These are phyloP conservation scores for Paspalum notatum DNA, from an alignment of 176 grass and related monocot genomes.

Conservation along the genomic window DNA sequence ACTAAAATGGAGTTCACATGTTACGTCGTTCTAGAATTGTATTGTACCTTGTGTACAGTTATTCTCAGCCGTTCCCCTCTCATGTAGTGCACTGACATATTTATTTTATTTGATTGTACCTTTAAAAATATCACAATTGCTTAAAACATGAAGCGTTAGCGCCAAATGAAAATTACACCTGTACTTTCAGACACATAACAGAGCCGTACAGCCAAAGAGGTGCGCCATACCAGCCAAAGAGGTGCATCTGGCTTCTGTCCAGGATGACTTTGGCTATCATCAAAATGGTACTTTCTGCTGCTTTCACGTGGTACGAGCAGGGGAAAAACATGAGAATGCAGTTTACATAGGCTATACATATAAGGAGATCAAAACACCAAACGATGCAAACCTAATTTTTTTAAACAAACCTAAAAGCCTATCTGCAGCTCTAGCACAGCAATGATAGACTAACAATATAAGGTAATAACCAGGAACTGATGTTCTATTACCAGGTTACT, in stretches of 20 bases:
- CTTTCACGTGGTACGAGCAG: conserved; percentile 20
- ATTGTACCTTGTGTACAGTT: conserved; percentile 37
- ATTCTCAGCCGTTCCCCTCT: conserved; percentile 21
- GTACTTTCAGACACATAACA: conserved; percentile 4
- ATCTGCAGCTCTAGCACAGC: no score
- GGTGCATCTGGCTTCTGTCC: conserved; percentile 23
- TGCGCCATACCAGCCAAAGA: no score
- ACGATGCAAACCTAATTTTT: no score
- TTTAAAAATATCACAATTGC: conserved; percentile 24
- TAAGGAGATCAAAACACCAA: no score
- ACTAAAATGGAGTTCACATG: conserved; percentile 3
- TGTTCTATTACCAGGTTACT: no score
- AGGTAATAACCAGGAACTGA: no score
- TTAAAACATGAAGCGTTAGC: conserved; percentile 9
- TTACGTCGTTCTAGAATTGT: background rate
- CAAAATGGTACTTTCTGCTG: conserved; percentile 34
- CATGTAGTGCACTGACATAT: conserved; percentile 9
- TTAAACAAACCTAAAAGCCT: no score
- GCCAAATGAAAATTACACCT: background rate
- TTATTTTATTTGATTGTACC: conserved; percentile 26
- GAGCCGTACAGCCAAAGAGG: conserved; percentile 40
- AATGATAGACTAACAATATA: no score
- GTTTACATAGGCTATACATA: no score
- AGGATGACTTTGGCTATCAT: conserved; percentile 7
- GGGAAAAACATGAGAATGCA: conserved; percentile 18